Evolutionary conservation across 441 rosid genomes (phyloP).

Genomic region (Populus hybrid): DNA sequence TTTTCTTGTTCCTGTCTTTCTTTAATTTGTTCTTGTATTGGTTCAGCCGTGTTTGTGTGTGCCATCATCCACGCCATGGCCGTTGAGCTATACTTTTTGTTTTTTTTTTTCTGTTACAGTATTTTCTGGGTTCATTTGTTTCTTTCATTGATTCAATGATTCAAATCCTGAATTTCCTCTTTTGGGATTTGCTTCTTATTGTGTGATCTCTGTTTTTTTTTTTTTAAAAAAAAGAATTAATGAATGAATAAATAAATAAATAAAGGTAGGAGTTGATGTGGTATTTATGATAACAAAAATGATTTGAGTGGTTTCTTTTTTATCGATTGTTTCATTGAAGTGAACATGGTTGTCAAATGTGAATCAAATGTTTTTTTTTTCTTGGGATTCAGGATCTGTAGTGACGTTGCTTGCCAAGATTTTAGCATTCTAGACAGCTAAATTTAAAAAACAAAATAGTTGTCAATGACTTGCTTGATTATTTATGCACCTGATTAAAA

Average conservation of each 20-base stretch:
- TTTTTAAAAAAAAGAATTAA: background rate
- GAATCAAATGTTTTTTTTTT: background rate
- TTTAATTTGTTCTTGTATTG: background rate
- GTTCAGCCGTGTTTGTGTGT: background rate
- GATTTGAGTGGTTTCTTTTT: background rate
- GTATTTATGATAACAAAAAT: background rate
- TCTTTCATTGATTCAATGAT: background rate
- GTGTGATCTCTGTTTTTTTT: background rate
- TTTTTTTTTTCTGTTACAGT: background rate
- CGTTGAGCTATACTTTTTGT: background rate
- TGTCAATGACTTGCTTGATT: constrained; percentile 13
- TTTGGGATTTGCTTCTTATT: constrained; percentile 13
- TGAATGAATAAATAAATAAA: background rate
- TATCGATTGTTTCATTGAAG: background rate
- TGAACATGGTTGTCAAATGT: background rate
- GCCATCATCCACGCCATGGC: background rate
- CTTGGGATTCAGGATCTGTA: background rate
- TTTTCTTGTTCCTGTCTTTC: background rate
- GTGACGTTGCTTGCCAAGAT: background rate
- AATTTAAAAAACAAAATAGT: background rate
- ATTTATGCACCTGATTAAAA: constrained; percentile 16
- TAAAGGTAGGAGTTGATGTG: background rate
- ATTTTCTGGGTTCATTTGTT: background rate
- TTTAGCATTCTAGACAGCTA: constrained; percentile 9
- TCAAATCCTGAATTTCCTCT: constrained; percentile 15